Evolutionary conservation across 2,329 filamentous ascomycete genomes (phyloP).

Genomic region (Diaporthe citrichinensis): DNA sequence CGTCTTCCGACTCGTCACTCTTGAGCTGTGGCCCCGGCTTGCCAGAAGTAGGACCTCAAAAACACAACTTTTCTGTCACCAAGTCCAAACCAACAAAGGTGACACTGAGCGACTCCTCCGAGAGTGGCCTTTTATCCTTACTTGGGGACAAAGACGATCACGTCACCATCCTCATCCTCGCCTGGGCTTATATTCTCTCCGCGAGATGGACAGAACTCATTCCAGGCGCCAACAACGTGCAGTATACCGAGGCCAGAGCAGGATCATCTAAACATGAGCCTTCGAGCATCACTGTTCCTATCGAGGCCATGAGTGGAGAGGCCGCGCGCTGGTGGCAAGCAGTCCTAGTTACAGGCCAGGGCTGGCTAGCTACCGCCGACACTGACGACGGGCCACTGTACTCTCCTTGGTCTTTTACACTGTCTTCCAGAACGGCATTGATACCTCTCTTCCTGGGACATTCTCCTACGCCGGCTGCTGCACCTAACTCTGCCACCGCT

Average conservation of each 20-base stretch:
- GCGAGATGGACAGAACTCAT: constrained; percentile 29
- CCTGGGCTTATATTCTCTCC: constrained; percentile 30
- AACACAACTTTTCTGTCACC: background rate
- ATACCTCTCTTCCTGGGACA: background rate
- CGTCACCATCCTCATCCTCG: background rate
- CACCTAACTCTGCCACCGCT: constrained; percentile 4
- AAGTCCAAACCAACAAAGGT: background rate
- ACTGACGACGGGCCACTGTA: background rate
- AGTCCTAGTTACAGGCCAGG: constrained; percentile 9
- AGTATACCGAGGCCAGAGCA: background rate
- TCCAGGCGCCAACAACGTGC: background rate
- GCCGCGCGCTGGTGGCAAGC: constrained; percentile 29
- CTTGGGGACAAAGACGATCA: constrained; percentile 20
- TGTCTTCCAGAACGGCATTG: background rate
- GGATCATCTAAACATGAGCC: background rate
- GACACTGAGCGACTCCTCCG: background rate
- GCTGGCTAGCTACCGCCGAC: constrained; percentile 17
- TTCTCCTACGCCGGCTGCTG: background rate
- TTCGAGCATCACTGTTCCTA: background rate
- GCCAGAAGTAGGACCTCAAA: background rate
- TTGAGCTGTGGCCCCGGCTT: background rate
- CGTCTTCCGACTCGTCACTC: background rate
- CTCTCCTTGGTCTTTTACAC: background rate
- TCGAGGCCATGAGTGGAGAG: background rate
- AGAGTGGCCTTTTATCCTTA: background rate